Evolutionary conservation across 257 asterid genomes (phyloP).

Genomic region (Nicotiana obtusifolia): DNA sequence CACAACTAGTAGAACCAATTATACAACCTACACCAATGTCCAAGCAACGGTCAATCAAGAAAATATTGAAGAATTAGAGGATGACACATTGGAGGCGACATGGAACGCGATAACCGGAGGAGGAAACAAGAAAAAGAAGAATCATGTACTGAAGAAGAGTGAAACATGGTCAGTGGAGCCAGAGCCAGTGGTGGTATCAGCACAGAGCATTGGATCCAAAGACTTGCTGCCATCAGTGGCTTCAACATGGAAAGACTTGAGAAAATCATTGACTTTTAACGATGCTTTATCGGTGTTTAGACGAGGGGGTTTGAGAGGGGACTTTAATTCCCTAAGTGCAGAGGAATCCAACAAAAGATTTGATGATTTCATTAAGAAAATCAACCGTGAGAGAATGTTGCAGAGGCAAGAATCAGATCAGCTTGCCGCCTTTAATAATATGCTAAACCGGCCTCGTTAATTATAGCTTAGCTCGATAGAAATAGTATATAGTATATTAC

Average conservation of each 20-base stretch:
- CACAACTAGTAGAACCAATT: background rate
- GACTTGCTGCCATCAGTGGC: constrained; percentile 22
- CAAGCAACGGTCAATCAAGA: background rate
- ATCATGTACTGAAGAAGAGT: constrained; percentile 33
- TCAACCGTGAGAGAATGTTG: background rate
- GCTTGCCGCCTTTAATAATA: constrained; percentile 6
- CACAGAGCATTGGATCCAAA: background rate
- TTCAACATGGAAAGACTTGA: constrained; percentile 32
- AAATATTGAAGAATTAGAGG: background rate
- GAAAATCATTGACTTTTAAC: constrained; percentile 52
- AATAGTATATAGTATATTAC: no score
- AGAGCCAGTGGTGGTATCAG: background rate
- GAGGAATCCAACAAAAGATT: constrained; percentile 11
- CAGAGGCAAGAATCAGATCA: constrained; percentile 18
- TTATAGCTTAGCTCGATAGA: background rate
- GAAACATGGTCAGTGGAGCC: constrained; percentile 33
- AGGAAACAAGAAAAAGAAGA: constrained; percentile 11
- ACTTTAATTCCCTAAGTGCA: background rate
- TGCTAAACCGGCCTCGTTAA: background rate
- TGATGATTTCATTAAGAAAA: constrained; percentile 9
- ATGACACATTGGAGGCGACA: constrained; percentile 52
- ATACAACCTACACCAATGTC: background rate
- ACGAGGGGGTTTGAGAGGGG: constrained; percentile 14
- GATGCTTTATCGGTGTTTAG: constrained; percentile 34
- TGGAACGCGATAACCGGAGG: constrained; percentile 54